Base-by-base conservation (phyloP, 2,329 filamentous ascomycete species). In the Penicillium sp. region DNA sequence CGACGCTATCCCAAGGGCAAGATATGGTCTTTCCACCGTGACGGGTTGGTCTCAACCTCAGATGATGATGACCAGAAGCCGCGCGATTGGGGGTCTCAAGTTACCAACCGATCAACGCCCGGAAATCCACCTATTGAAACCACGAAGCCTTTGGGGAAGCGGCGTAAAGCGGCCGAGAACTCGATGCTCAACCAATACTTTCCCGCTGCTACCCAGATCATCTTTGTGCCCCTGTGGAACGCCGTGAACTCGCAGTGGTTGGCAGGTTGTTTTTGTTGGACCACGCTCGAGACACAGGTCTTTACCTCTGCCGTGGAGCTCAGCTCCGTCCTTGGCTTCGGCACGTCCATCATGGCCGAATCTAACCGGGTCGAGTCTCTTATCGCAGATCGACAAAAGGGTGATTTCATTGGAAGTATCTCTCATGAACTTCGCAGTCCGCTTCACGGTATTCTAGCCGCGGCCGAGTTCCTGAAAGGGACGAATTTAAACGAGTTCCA, bases 201-300 rank as follows among this genome's bases (percentile, higher is more conserved):
- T 32, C 73, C 73, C 0, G 63, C 62, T 15, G 70, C 71, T 1
- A 60, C 66, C 1, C 73, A 73, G 33, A 59, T 78, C 4, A 64
- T 76, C 3, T 77, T 77, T 41, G 57, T 76, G 4, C 74, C 75
- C 0, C 49, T 77, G 0, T 77, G 73, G 70, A 75, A 77, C 50
- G 66, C 70, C 11, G 68, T 67, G 9, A 67, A 63, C 14, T 66
- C 70, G 29, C 59, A 75, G 48, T 70, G 73, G 71, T 63, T 72
- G 46, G 66, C 61, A 13, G 74, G 61, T 36, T 70, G 63, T 51
- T 72, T 67, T 38, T 73, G 67, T 25, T 72, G 67, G 65, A 71
- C 56, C 17, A 57, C 54, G n/a, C 29, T 51, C 1, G 62, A 66
- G 32, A 66, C 62, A 5, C 57, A 59, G 10, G 59, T 67, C 23